Conservation (phyloP, 2,329 filamentous ascomycete species). For the Hypomyces perniciosus region DNA sequence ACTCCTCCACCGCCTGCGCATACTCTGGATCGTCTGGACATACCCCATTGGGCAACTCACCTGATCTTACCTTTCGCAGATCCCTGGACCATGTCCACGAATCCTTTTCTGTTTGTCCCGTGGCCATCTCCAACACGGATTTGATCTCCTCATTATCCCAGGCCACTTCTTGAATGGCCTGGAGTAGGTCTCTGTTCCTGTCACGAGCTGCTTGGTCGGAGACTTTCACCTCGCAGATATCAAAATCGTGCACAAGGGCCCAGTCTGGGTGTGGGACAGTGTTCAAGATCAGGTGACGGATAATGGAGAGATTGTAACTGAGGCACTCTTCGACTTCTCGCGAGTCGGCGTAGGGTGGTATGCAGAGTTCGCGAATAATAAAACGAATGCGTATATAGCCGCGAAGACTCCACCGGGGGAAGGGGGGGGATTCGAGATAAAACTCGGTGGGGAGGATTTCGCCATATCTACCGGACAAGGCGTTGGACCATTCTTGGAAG, state of each 20-base stretch:
- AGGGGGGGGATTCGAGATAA: slow-evolving; percentile 4
- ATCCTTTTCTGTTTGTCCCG: background rate
- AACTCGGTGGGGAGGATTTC: background rate
- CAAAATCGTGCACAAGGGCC: background rate
- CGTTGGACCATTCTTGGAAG: background rate
- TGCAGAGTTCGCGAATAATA: slow-evolving; percentile 13
- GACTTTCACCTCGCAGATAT: background rate
- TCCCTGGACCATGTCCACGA: background rate
- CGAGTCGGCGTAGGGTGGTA: slow-evolving; percentile 3
- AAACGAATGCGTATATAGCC: slow-evolving; percentile 3
- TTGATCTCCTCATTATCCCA: background rate
- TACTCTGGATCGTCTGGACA: background rate
- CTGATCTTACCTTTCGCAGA: background rate
- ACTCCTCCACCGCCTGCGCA: background rate
- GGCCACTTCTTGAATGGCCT: background rate
- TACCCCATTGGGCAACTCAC: background rate
- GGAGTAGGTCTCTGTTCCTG: background rate
- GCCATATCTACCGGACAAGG: background rate
- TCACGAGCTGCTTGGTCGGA: background rate
- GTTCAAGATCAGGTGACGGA: slow-evolving; percentile 15
- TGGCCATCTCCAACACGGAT: background rate
- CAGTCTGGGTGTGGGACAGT: slow-evolving; percentile 3
- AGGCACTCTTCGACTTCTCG: slow-evolving; percentile 14
- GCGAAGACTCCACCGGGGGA: background rate
- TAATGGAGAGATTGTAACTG: slow-evolving; percentile 16